phyloP scores from a whole-genome alignment of 495 filamentous ascomycete species.

The Penicillium cinerascens region DNA sequence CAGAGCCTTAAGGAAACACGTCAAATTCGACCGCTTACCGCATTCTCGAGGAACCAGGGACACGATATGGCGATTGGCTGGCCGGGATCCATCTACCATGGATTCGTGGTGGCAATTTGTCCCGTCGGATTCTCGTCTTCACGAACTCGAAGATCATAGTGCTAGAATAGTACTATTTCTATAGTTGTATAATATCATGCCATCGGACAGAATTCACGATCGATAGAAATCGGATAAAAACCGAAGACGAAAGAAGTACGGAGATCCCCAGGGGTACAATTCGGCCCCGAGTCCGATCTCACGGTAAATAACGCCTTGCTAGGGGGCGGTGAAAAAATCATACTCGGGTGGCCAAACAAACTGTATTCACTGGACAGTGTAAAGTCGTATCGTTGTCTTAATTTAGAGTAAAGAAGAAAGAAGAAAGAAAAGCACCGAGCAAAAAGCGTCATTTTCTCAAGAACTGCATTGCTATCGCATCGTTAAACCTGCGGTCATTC shows the following conservation, averaged over 20 bases:
- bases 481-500: constrained; percentile 14
- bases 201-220: background rate
- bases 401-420: background rate
- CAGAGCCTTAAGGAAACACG: background rate
- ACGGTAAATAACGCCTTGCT: constrained; percentile 20
- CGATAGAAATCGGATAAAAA: background rate
- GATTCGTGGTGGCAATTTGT: constrained; percentile 11
- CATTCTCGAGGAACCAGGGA: constrained; percentile 1
- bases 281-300: constrained; percentile 19
- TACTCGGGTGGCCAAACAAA: constrained; percentile 16
- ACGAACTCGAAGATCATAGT: background rate
- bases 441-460: constrained; percentile 2
- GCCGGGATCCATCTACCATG: constrained; percentile 1
- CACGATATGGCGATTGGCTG: background rate
- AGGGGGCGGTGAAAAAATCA: constrained; percentile 18
- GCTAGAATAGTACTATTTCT: background rate
- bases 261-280: constrained; percentile 8
- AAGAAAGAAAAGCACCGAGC: no score
- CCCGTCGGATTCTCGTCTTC: background rate
- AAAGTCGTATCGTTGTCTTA: no score
- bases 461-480: constrained; percentile 7
- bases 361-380: background rate
- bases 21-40: background rate
- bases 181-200: background rate
- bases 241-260: constrained; percentile 5